These are phyloP conservation scores for Lentinula lateritia DNA, from an alignment of 768 basidiomycete genomes.

Conservation along the genomic window DNA sequence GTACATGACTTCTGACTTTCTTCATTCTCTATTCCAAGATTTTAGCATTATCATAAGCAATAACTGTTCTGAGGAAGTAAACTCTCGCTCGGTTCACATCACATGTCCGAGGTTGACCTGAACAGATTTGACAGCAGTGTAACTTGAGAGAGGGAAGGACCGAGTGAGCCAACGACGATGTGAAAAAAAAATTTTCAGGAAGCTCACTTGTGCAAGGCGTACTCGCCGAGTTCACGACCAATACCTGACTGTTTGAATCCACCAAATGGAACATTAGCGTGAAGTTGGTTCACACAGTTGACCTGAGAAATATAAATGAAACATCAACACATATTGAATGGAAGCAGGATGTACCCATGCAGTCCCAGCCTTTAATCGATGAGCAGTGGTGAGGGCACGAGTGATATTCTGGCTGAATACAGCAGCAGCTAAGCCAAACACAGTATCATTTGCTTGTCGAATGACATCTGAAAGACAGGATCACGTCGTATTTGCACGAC, in stretches of 20 bases:
- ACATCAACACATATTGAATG: background rate
- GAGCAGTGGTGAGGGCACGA: slow-evolving; percentile 58
- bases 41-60: too few species aligned
- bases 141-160: slow-evolving; percentile 25
- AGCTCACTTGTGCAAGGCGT: slow-evolving; percentile 51
- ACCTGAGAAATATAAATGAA: slow-evolving; percentile 19
- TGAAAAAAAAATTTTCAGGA: background rate
- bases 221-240: slow-evolving; percentile 64
- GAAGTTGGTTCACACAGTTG: slow-evolving; percentile 37
- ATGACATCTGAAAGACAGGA: slow-evolving; percentile 1
- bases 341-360: slow-evolving; percentile 37
- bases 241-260: slow-evolving; percentile 74
- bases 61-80: too few species aligned
- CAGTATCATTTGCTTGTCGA: slow-evolving; percentile 34
- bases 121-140: slow-evolving; percentile 56
- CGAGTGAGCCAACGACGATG: background rate
- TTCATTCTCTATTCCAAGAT: too few species aligned
- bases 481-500: background rate
- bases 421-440: slow-evolving; percentile 75
- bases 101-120: slow-evolving; percentile 48
- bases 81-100: slow-evolving; percentile 8
- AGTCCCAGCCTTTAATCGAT: slow-evolving; percentile 63
- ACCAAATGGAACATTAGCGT: slow-evolving; percentile 56
- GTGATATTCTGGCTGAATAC: slow-evolving; percentile 69
- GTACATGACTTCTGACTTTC: too few species aligned